These are phyloP conservation scores for Quercus tomentella DNA, from an alignment of 331 rosid species.

Conservation along the genomic window DNA sequence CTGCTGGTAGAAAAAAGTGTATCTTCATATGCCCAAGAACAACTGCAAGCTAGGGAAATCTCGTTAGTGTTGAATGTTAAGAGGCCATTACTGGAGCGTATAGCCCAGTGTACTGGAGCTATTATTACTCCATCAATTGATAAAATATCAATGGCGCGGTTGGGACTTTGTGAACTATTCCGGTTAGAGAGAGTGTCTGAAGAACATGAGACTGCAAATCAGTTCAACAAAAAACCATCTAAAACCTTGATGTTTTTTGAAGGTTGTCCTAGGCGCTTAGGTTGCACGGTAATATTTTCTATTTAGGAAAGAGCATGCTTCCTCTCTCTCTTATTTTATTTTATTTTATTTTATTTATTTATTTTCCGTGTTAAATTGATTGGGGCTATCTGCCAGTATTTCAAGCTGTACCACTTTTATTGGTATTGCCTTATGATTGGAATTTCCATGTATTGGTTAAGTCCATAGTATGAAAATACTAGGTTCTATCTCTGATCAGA, in stretches of 20 bases:
- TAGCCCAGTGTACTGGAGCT: slow-evolving; percentile 92
- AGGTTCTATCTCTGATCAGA: slow-evolving; percentile 20
- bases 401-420: background rate
- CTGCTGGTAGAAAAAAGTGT: slow-evolving; percentile 91
- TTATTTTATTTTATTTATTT: background rate
- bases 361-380: background rate
- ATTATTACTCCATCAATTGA: slow-evolving; percentile 74
- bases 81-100: slow-evolving; percentile 81
- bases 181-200: slow-evolving; percentile 67
- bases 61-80: slow-evolving; percentile 92
- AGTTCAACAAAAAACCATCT: slow-evolving; percentile 62
- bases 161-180: slow-evolving; percentile 91
- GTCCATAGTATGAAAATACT: background rate
- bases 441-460: background rate
- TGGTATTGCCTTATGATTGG: background rate
- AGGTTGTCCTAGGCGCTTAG: slow-evolving; percentile 97
- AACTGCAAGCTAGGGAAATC: slow-evolving; percentile 80
- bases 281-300: slow-evolving; percentile 76
- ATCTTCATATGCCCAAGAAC: slow-evolving; percentile 74
- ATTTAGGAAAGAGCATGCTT: background rate
- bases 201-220: slow-evolving; percentile 58
- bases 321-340: background rate
- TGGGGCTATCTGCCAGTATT: background rate
- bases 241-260: slow-evolving; percentile 95
- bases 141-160: slow-evolving; percentile 49